phyloP scores from a whole-genome alignment of 2,329 filamentous ascomycete species.

The Colletotrichum spaethianum region DNA sequence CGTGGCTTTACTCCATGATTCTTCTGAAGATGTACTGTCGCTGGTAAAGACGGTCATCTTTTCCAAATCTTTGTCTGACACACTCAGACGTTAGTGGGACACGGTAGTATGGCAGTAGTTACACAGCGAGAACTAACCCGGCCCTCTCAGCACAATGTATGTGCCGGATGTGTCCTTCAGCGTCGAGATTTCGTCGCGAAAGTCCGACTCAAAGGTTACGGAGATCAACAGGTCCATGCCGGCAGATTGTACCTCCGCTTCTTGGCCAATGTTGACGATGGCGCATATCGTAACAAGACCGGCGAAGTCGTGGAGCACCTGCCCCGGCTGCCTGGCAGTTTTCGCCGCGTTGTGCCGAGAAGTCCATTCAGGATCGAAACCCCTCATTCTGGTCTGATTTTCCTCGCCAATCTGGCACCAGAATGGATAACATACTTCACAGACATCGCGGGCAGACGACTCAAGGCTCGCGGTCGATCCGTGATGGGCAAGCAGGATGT shows the following conservation, averaged over 20 bases:
- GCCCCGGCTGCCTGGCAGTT: neutral
- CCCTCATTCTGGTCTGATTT: neutral
- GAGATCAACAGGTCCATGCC: neutral
- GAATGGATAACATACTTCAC: constrained; percentile 22
- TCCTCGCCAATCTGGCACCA: constrained; percentile 5
- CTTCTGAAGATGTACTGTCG: neutral
- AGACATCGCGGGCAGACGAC: constrained; percentile 3
- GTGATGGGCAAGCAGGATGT: constrained; percentile 15
- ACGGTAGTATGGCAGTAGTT: too few relatives aligned
- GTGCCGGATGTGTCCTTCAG: neutral
- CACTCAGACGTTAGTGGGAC: neutral
- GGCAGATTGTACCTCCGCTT: neutral
- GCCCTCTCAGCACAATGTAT: neutral
- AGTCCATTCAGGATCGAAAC: neutral
- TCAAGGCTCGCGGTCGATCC: constrained; percentile 13
- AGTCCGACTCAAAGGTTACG: constrained; percentile 5
- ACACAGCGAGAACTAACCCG: neutral
- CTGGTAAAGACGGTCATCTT: neutral
- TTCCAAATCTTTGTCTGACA: neutral
- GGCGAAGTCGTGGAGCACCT: neutral
- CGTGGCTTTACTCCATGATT: constrained; percentile 14
- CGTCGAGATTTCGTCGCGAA: neutral
- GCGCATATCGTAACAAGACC: constrained; percentile 13
- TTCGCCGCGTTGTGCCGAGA: neutral
- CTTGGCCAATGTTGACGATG: neutral